Evolutionary conservation across 768 basidiomycete species (phyloP).

Genomic region (Jaapia argillacea): DNA sequence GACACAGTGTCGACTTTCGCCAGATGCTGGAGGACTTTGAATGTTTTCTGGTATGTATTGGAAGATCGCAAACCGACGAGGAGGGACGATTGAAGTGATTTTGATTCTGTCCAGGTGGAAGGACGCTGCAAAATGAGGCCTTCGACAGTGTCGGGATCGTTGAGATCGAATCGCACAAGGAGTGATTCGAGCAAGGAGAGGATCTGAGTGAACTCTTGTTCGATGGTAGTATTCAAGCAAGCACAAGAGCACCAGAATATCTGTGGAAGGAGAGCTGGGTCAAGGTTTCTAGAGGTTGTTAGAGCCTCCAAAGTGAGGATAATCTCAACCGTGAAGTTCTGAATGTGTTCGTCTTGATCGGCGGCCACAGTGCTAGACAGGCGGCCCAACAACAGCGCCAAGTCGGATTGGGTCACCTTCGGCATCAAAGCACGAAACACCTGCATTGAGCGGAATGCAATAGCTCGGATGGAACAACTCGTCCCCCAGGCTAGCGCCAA

Average conservation of each 20-base stretch:
- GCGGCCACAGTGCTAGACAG: slow-evolving; percentile 78
- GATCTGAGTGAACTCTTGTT: slow-evolving; percentile 66
- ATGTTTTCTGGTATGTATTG: slow-evolving; percentile 51
- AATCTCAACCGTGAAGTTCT: slow-evolving; percentile 77
- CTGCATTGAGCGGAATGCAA: slow-evolving; percentile 84
- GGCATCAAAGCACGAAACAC: slow-evolving; percentile 79
- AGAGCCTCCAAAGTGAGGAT: slow-evolving; percentile 64
- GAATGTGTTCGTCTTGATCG: slow-evolving; percentile 57
- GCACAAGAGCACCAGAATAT: slow-evolving; percentile 84
- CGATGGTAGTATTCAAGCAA: slow-evolving; percentile 73
- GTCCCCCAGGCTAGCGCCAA: slow-evolving; percentile 80
- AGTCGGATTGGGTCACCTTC: slow-evolving; percentile 54
- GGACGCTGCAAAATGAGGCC: slow-evolving; percentile 62
- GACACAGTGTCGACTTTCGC: slow-evolving; percentile 48
- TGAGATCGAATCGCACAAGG: slow-evolving; percentile 59
- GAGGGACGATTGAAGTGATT: slow-evolving; percentile 60
- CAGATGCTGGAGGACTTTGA: slow-evolving; percentile 57
- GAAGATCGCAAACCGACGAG: slow-evolving; percentile 77
- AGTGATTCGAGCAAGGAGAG: slow-evolving; percentile 56
- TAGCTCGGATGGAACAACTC: slow-evolving; percentile 74
- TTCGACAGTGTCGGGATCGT: slow-evolving; percentile 58
- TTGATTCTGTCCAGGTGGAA: slow-evolving; percentile 54
- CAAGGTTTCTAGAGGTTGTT: slow-evolving; percentile 43
- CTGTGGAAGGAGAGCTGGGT: slow-evolving; percentile 60
- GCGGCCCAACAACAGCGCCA: slow-evolving; percentile 73